Evolutionary conservation across 2,329 filamentous ascomycete species (phyloP), one percentile per base, ranked within the genome.

Genomic region (Thelonectria olida): DNA sequence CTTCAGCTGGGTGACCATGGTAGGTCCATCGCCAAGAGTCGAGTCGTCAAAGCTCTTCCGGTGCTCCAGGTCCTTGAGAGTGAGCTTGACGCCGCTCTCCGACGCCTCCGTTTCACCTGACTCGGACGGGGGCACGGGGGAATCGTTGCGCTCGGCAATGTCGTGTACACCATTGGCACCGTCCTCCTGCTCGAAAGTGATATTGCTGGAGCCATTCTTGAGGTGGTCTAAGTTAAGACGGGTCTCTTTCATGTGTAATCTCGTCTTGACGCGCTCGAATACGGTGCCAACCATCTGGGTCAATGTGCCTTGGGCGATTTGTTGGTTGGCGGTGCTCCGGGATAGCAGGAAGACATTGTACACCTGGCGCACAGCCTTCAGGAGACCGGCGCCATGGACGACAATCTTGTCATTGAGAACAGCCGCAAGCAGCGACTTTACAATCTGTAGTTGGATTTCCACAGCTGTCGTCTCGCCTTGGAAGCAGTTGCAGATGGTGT

Each of bases 231-330:
- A 75, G 68, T 85, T 88, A 57, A 91, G 71, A 19, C 93, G 87
- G 34, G 91, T 84, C 74, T 97, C 94, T 77, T 97, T 97, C 82
- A 93, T 88, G 60, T 94, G 90, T 63, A 99, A 81, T 54, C 96
- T 86, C 1, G 87, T 87, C 80, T 96, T 96, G 66, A 99, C 95
- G 63, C 96, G 85, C 78, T 99, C 96, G 72, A 99, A 99, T 3
- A 99, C 96, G 1, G 95, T 98, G 67, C 95, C 94, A 38, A 98
- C 93, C 96, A 99, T 99, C 79, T 99, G 96, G 4, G 95, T 97
- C 73, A 99, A 82, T 4, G 96, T 97, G 3, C 96, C 96, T 76
- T 99, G 96, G 1, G 96, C 96, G 50, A 98, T 92, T 77, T 97
- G 94, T 81, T 99, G 96, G 75, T 98, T 99, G 58, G 93, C 88